Base-by-base conservation (phyloP, 148 eudicot genomes). In the Tetragonia tetragonoides region DNA sequence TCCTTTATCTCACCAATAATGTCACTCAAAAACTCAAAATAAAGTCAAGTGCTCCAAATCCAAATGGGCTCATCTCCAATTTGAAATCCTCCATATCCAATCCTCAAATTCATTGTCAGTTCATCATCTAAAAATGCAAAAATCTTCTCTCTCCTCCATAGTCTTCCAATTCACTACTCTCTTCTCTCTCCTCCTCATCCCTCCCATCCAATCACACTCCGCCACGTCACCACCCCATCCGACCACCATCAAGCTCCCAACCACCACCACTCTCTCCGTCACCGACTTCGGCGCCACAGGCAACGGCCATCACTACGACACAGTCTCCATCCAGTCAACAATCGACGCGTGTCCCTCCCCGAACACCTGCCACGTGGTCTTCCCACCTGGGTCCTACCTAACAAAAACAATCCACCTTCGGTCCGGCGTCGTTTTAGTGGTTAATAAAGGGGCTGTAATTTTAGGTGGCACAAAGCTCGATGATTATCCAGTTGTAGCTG, bases 261-360 rank as follows among this genome's bases (percentile, higher is more conserved):
- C 39, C 66, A 56, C 34, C 54, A 59, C 84, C 75, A 76, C 80
- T 34, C 10, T 90, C 82, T 87, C 94, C 85, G 97, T 95, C 82
- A n/a, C 77, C 10, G 91, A 93, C 75, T 90, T 83, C 86, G 94
- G 93, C 64, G 97, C 97, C 77, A 69, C 69, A 63, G 99, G 91
- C 49, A 78, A 81, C 72, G 97, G 99, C 65, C 24, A 10, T 40
- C 84, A 82, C 59, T 95, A 93, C 88, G 97, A 95, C 82, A 95
- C 99, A 56, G 47, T 8, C 2, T 71, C 84, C n/a, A 95, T 95
- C 86, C 99, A 95, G 77, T 87, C 97, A 51, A 87, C 99, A 15
- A 90, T 95, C 88, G 83, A 95, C 90, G 87, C 82, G 74, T 95
- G 99, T 75, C 85, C 91, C 23, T 38, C 87, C 9, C 70, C 81